A percentile compares a stretch with the other conserved stretches of the same genome.
These are phyloP conservation scores for Russula dissimulans DNA, from an alignment of 768 basidiomycete species.

Conservation along the genomic window DNA sequence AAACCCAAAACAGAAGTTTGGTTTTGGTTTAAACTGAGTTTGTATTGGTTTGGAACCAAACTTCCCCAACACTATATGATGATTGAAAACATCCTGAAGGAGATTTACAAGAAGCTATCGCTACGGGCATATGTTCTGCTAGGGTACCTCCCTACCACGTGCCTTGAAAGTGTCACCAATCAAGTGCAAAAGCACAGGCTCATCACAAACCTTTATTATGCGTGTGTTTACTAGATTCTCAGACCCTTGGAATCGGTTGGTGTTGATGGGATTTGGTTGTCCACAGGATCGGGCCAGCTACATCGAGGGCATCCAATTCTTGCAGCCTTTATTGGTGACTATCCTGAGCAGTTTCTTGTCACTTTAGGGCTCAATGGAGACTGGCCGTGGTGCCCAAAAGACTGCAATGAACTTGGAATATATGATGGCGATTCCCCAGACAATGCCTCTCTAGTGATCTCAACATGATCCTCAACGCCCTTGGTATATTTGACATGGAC, in stretches of 20 bases:
- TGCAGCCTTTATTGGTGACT: not conserved
- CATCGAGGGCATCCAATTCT: too few species aligned
- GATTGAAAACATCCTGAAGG: not conserved
- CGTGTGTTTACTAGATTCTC: not conserved
- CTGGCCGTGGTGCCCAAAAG: too few species aligned
- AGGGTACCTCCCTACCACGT: not conserved
- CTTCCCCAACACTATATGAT: too few species aligned
- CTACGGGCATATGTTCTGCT: not conserved
- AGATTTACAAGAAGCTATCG: not conserved
- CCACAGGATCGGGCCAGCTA: not conserved
- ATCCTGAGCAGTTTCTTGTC: not conserved
- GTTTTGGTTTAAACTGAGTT: too few species aligned
- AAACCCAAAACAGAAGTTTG: too few species aligned
- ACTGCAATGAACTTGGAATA: too few species aligned
- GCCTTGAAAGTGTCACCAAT: not conserved
- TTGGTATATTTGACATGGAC: too few species aligned
- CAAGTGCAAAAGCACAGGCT: too few species aligned
- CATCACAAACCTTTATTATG: not conserved
- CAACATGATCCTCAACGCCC: not conserved
- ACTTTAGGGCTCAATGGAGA: not conserved
- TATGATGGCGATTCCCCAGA: too few species aligned
- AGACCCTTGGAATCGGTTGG: not conserved
- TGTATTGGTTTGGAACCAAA: too few species aligned
- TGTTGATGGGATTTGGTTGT: not conserved
- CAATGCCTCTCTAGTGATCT: too few species aligned